phyloP scores from a whole-genome alignment of 2,329 filamentous ascomycete genomes.

The Colletotrichum australisinense region DNA sequence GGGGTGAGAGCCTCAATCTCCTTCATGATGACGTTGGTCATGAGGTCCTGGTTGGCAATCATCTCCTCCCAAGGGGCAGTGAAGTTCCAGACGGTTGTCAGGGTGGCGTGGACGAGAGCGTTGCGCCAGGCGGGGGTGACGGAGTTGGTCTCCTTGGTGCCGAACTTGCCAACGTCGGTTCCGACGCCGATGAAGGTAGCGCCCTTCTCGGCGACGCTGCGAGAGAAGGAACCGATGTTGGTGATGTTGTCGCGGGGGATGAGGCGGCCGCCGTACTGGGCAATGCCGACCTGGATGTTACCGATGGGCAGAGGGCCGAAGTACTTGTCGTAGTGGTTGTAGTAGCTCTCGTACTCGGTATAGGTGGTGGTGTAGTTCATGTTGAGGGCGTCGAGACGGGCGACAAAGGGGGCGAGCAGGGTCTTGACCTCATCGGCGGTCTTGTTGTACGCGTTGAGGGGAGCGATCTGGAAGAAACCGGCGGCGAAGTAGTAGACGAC shows the following conservation, averaged over 20 bases:
- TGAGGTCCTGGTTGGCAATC: constrained; percentile 43
- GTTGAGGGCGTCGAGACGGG: constrained; percentile 49
- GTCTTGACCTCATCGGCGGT: constrained; percentile 52
- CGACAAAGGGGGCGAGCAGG: constrained; percentile 56
- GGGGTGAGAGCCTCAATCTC: constrained; percentile 45
- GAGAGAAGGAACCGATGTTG: constrained; percentile 34
- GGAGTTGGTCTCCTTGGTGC: constrained; percentile 42
- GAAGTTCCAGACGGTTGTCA: constrained; percentile 44
- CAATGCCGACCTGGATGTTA: constrained; percentile 58
- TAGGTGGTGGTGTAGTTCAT: constrained; percentile 42
- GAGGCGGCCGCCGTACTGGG: constrained; percentile 41
- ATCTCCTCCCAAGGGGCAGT: constrained; percentile 43
- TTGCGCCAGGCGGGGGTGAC: constrained; percentile 56
- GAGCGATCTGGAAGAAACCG: constrained; percentile 57
- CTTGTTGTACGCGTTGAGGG: constrained; percentile 60
- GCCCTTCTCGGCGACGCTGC: constrained; percentile 34
- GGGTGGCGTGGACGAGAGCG: constrained; percentile 45
- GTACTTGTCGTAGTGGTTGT: constrained; percentile 56
- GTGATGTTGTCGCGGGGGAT: constrained; percentile 38
- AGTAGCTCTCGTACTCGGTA: constrained; percentile 43
- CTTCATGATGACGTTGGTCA: constrained; percentile 34
- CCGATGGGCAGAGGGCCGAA: constrained; percentile 53
- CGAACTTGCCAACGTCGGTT: constrained; percentile 42
- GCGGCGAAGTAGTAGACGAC: constrained; percentile 60
- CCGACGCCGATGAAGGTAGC: constrained; percentile 44